These are phyloP conservation scores for Penicillium verhagenii DNA, from an alignment of 495 filamentous ascomycete genomes.

Conservation along the genomic window DNA sequence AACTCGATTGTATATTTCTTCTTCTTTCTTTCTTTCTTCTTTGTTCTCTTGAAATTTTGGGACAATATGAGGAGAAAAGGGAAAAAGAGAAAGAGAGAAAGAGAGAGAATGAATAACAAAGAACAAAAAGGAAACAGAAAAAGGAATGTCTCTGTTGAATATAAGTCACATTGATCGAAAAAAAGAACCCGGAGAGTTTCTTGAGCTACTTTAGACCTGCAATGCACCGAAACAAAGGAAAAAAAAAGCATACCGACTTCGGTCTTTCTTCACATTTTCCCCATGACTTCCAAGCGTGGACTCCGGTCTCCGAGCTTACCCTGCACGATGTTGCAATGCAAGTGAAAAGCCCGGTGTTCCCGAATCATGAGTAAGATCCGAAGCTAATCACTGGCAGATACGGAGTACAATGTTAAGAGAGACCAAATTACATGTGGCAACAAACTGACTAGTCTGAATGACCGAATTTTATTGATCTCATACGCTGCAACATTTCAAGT, in stretches of 20 bases:
- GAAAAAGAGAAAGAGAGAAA: background rate
- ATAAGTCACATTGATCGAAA: too few relatives aligned
- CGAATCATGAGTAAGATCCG: too few relatives aligned
- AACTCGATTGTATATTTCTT: background rate
- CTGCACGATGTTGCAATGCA: constrained; percentile 6
- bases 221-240: background rate
- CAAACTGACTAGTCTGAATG: too few relatives aligned
- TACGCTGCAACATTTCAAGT: too few relatives aligned
- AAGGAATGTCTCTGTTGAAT: too few relatives aligned
- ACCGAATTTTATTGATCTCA: too few relatives aligned
- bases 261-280: background rate
- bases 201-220: background rate
- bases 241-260: background rate
- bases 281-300: constrained; percentile 1
- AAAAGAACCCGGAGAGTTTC: background rate
- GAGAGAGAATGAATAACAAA: background rate
- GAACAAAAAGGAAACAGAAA: too few relatives aligned
- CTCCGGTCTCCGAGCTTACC: constrained; percentile 9
- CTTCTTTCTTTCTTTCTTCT: background rate
- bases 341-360: background rate
- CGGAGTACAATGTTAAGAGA: too few relatives aligned
- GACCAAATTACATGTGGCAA: too few relatives aligned
- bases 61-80: too few relatives aligned
- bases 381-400: too few relatives aligned
- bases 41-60: background rate